Conservation (phyloP, 2,329 filamentous ascomycete genomes). For the Colletotrichum liaoningense region DNA sequence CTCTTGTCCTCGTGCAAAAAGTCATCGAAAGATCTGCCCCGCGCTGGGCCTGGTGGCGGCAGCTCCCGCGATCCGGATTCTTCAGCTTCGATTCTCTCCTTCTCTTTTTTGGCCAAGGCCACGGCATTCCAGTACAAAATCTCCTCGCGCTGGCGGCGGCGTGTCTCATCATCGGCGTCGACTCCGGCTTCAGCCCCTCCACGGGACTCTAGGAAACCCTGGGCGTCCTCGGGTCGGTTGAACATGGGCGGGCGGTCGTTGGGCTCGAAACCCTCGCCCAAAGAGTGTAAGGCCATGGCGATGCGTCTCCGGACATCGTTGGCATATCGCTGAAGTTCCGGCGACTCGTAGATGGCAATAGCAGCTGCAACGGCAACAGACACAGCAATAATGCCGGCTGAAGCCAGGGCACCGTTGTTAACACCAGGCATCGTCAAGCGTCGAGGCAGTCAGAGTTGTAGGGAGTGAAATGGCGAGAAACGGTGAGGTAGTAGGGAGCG, state of each 20-base stretch:
- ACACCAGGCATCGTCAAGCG: conserved; percentile 57
- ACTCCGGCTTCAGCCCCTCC: conserved; percentile 59
- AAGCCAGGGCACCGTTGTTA: conserved; percentile 66
- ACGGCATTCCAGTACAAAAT: conserved; percentile 74
- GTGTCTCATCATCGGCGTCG: conserved; percentile 72
- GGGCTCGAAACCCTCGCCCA: conserved; percentile 68
- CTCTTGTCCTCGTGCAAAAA: conserved; percentile 63
- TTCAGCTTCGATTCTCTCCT: conserved; percentile 40
- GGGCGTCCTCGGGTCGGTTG: conserved; percentile 74
- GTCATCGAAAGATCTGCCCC: conserved; percentile 67
- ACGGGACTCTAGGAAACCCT: conserved; percentile 70
- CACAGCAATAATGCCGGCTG: conserved; percentile 69
- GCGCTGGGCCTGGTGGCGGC: conserved; percentile 16
- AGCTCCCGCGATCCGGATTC: conserved; percentile 33
- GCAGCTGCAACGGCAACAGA: conserved; percentile 68
- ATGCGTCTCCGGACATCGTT: conserved; percentile 72
- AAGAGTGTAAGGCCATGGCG: conserved; percentile 67
- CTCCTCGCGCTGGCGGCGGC: conserved; percentile 72
- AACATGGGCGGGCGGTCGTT: conserved; percentile 63
- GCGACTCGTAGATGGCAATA: conserved; percentile 72
- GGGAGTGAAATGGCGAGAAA: neutral
- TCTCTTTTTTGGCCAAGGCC: conserved; percentile 60
- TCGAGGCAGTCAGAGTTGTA: neutral
- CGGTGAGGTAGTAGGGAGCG: neutral
- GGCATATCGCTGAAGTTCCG: conserved; percentile 71